Evolutionary conservation across 2,329 filamentous ascomycete species (phyloP), one percentile per base, ranked within the genome.

Genomic region (Arthrobotrys megalospora): DNA sequence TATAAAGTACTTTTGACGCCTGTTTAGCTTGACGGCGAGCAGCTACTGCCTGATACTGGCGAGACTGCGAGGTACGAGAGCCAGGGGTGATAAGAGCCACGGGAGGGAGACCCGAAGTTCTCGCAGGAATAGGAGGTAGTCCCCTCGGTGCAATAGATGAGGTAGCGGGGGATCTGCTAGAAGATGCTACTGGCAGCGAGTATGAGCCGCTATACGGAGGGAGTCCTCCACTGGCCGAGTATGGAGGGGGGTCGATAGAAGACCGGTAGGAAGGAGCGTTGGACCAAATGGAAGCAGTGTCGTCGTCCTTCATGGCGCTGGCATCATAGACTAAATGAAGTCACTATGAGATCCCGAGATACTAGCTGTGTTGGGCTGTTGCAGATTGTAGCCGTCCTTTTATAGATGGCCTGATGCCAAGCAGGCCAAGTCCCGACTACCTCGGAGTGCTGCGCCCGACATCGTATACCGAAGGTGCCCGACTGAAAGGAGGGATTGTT

Each of bases 221-320:
- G n/a, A 72, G 62, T 16, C 62, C 48, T 6, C 67, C 53, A 36
- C 67, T 67, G 24, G 67, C 36, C n/a, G 75, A 72, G 75, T 78
- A 78, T 1, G 75, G 75, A 66, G 75, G 75, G 16, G 55, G 67
- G 34, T 70, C 66, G 11, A 43, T 19, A 43, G 66, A 53, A 24
- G 67, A 36, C 8, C 47, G 38, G 55, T 78, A 72, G n/a, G 76
- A 79, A 64, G 76, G 76, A 3, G 76, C 76, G 32, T 12, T 70
- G 14, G 76, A 79, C 45, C 45, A 62, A n/a, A 79, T 79, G 12
- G 76, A 79, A 24, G 76, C 62, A 16, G 76, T 79, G 16, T 79
- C 76, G 21, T 64, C 45, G 47, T 79, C 76, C 64, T 55, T 79
- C 43, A 48, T 72, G 12, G 14, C 11, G 48, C 48, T 38, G 19